Evolutionary conservation across 1,284 basidiomycete species (phyloP).

Genomic region (Malassezia caprae): DNA sequence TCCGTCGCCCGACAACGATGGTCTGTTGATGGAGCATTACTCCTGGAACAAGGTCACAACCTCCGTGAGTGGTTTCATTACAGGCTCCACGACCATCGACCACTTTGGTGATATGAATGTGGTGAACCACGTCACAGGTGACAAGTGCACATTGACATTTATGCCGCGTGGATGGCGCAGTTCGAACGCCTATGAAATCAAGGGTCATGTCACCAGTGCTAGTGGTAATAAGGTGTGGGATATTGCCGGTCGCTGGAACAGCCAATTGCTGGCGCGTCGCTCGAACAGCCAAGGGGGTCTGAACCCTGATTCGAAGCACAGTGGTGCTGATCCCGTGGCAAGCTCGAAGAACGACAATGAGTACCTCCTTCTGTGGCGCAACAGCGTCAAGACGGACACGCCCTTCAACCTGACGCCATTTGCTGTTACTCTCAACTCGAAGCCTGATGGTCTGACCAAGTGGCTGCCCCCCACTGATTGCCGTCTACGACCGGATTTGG

Average conservation of each 20-base stretch:
- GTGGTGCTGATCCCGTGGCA: constrained; percentile 40
- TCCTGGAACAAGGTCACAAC: constrained; percentile 70
- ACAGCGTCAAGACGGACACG: constrained; percentile 58
- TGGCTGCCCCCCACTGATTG: constrained; percentile 86
- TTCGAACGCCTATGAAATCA: constrained; percentile 81
- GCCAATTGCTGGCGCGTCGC: constrained; percentile 76
- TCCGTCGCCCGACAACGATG: neutral
- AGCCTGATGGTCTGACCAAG: constrained; percentile 61
- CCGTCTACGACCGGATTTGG: constrained; percentile 80
- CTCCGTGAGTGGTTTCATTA: constrained; percentile 70
- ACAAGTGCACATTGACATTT: constrained; percentile 80
- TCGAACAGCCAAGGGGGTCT: constrained; percentile 55
- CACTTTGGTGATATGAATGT: constrained; percentile 90
- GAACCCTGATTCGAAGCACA: constrained; percentile 58
- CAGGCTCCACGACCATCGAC: constrained; percentile 86
- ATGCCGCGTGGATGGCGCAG: constrained; percentile 92
- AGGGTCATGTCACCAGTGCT: constrained; percentile 66
- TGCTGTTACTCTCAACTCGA: constrained; percentile 77
- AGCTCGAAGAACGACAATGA: constrained; percentile 53
- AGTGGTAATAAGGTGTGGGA: constrained; percentile 66
- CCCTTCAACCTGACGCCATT: constrained; percentile 78
- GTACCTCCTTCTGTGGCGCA: constrained; percentile 80
- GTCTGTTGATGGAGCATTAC: constrained; percentile 58
- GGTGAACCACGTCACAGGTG: constrained; percentile 84
- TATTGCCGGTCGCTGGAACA: constrained; percentile 91